Base-by-base conservation (phyloP, 495 filamentous ascomycete genomes). In the Hypoxylon trugodes region DNA sequence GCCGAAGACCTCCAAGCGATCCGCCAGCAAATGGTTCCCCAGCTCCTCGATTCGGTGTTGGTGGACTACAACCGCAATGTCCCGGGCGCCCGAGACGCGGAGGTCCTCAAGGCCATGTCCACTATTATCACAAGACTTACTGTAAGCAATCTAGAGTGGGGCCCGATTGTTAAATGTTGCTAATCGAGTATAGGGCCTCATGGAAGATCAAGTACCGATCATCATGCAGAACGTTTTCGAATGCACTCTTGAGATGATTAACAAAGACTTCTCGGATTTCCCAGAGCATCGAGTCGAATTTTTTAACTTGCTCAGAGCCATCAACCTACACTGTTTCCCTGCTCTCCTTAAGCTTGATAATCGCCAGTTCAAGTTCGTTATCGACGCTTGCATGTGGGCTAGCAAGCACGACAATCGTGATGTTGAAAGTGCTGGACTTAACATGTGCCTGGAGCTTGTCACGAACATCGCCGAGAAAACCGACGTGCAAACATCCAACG, bases 161-260 rank as follows among this genome's bases (percentile, higher is more conserved):
- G 46, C 25, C 2, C 30, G 36, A 35, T 30, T 8, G 7, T 36
- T 4, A 3, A 16, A 6, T 33, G 4, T 52, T 32, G 36, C 74
- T 74, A 68, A 77, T 57, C 24, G 35, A 53, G 19, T 45, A 16
- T 53, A 73, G 92, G 86, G 84, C 60, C 81, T 96, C 68, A 98
- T 98, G 96, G 93, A 97, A 72, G 95, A 98, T 72, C 96, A 98
- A 75, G 92, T 99, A 1, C 91, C 93, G 0, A 87, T 87, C 37
- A 97, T 98, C 73, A 96, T 99, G 92, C 93, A 98, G 71, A 95
- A 93, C 69, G 92, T 99, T 15, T 99, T 99, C 72, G 94, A 97
- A 75, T 98, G 95, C 78, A 99, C 95, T 6, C 80, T 99, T 35
- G 91, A 96, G 63, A 99, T 99, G 95, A 98, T 99, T 80, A 99